phyloP scores from a whole-genome alignment of 1,284 basidiomycete species.

The Malassezia dermatis region DNA sequence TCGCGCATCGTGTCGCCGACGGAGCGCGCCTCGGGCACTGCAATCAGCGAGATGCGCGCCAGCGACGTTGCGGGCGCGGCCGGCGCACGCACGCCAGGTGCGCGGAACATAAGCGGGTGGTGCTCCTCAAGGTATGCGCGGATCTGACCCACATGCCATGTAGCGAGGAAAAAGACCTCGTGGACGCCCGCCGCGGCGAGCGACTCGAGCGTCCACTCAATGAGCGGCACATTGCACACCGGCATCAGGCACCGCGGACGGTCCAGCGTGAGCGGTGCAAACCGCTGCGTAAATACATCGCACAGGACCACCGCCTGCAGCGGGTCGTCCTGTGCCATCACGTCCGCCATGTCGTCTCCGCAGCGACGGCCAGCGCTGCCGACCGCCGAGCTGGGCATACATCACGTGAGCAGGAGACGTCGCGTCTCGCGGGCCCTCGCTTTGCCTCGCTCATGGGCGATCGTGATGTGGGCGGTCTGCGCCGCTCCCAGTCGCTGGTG shows the following conservation, averaged over 20 bases:
- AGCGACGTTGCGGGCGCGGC: background rate
- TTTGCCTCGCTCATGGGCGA: background rate
- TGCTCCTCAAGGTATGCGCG: constrained; percentile 58
- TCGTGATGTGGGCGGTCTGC: constrained; percentile 1
- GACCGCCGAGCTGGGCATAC: background rate
- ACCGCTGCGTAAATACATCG: constrained; percentile 86
- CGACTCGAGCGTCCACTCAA: constrained; percentile 93
- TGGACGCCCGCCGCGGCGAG: constrained; percentile 82
- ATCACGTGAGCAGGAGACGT: background rate
- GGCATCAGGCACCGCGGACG: constrained; percentile 63
- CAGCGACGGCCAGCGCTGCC: background rate
- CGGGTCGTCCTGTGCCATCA: constrained; percentile 38
- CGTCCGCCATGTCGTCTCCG: constrained; percentile 20
- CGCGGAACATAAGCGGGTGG: constrained; percentile 2
- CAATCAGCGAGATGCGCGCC: constrained; percentile 59
- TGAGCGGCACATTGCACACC: constrained; percentile 79
- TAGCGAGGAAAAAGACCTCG: constrained; percentile 84
- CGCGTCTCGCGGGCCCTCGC: background rate
- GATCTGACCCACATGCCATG: constrained; percentile 40
- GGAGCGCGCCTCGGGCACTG: constrained; percentile 77
- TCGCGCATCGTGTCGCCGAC: constrained; percentile 93
- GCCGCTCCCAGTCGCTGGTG: constrained; percentile 11
- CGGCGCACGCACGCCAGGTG: background rate
- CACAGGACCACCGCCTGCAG: constrained; percentile 86
- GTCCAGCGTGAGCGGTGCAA: constrained; percentile 65